Percentiles rank a stretch among this genome's conserved stretches.
phyloP scores from a whole-genome alignment of 2,329 filamentous ascomycete species.

The Aspergillus clavatus region DNA sequence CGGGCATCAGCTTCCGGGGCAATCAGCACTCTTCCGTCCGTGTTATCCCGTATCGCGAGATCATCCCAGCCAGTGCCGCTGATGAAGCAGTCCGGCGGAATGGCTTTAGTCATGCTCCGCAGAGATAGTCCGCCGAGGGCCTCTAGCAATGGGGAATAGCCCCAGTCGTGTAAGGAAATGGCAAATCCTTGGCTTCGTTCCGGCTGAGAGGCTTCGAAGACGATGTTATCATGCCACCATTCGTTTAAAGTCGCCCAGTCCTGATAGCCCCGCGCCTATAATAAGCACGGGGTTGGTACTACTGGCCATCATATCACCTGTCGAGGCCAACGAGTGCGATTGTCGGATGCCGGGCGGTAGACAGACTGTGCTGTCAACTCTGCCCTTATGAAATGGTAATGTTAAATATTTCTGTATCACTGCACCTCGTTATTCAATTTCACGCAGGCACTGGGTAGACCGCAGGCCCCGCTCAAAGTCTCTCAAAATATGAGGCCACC shows the following conservation, averaged over 20 bases:
- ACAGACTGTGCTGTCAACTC: too few relatives aligned
- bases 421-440: not conserved
- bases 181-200: constrained; percentile 10
- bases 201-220: constrained; percentile 8
- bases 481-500: too few relatives aligned
- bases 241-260: constrained; percentile 6
- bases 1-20: constrained; percentile 1
- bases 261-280: constrained; percentile 4
- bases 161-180: constrained; percentile 9
- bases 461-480: too few relatives aligned
- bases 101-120: constrained; percentile 2
- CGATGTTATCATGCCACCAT: constrained; percentile 7
- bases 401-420: not conserved
- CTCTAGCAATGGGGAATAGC: constrained; percentile 3
- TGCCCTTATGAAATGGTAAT: not conserved
- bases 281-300: not conserved
- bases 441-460: too few relatives aligned
- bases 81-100: constrained; percentile 8
- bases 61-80: constrained; percentile 12
- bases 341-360: too few relatives aligned
- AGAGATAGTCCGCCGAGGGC: constrained; percentile 5
- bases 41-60: constrained; percentile 9
- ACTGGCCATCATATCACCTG: not conserved
- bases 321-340: not conserved
- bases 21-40: constrained; percentile 4